Evolutionary conservation across 176 grass and related monocot genomes (phyloP).

Genomic region (Leersia perrieri): DNA sequence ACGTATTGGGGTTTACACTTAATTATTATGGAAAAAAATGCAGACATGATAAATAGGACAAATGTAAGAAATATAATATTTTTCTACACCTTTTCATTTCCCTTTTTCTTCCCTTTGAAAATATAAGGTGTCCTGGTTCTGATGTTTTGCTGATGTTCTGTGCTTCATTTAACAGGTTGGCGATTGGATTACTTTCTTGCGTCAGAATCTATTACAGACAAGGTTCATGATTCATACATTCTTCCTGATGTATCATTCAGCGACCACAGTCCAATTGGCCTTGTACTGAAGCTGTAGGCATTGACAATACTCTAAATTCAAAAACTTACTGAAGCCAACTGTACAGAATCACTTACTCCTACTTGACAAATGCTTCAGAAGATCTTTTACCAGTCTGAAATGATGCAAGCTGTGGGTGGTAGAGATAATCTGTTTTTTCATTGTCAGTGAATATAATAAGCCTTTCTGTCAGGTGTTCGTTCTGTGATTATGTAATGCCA

Average conservation of each 20-base stretch:
- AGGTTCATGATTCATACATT: slow-evolving; percentile 77
- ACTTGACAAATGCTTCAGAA: not conserved
- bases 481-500: not conserved
- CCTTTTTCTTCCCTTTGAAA: not conserved
- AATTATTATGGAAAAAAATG: not conserved
- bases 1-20: not conserved
- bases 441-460: not conserved
- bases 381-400: slow-evolving; percentile 8
- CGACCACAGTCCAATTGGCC: slow-evolving; percentile 82
- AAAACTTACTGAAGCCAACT: not conserved
- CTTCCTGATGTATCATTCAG: slow-evolving; percentile 73
- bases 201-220: slow-evolving; percentile 50
- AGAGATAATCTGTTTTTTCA: not conserved
- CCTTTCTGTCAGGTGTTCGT: not conserved
- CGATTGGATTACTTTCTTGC: slow-evolving; percentile 84
- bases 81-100: not conserved
- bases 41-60: not conserved
- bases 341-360: not conserved
- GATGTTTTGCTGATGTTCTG: not conserved
- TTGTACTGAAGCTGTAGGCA: slow-evolving; percentile 65
- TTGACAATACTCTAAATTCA: not conserved
- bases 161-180: slow-evolving; percentile 57
- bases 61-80: not conserved
- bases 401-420: not conserved
- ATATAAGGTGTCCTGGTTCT: not conserved